Evolutionary conservation across 257 asterid genomes (phyloP).

Genomic region (Mitragyna speciosa): DNA sequence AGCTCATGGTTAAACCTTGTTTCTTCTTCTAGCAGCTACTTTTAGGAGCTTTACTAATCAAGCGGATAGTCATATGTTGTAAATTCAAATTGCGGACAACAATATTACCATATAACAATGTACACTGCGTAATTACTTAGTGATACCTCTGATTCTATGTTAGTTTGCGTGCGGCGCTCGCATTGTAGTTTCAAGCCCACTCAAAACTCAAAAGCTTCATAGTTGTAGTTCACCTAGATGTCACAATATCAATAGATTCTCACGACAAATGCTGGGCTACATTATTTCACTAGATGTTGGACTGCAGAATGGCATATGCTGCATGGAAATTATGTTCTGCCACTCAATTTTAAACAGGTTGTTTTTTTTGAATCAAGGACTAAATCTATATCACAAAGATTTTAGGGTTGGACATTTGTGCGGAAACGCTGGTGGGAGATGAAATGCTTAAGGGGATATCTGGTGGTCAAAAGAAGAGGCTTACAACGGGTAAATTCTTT

Average conservation of each 20-base stretch:
- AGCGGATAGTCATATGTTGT: not conserved
- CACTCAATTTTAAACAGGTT: not conserved
- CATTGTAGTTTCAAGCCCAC: not conserved
- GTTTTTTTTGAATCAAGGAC: slow-evolving; percentile 7
- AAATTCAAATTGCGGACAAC: not conserved
- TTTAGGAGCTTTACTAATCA: not conserved
- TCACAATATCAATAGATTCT: not conserved
- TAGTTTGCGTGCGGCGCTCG: not conserved
- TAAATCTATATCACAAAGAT: slow-evolving; percentile 64
- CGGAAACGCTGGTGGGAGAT: slow-evolving; percentile 91
- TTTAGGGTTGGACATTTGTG: slow-evolving; percentile 90
- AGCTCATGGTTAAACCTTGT: not conserved
- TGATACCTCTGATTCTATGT: not conserved
- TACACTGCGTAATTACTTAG: not conserved
- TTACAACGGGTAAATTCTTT: slow-evolving; percentile 65
- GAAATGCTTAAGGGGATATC: slow-evolving; percentile 97
- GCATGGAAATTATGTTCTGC: not conserved
- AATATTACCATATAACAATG: not conserved
- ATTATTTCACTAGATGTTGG: not conserved
- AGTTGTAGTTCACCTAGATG: not conserved
- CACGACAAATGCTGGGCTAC: not conserved
- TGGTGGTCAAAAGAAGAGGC: slow-evolving; percentile 95
- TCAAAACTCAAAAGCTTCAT: not conserved
- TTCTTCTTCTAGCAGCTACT: not conserved
- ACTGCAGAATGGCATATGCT: not conserved